phyloP scores from a whole-genome alignment of 2,329 filamentous ascomycete species.

The Teratosphaeria viscida region DNA sequence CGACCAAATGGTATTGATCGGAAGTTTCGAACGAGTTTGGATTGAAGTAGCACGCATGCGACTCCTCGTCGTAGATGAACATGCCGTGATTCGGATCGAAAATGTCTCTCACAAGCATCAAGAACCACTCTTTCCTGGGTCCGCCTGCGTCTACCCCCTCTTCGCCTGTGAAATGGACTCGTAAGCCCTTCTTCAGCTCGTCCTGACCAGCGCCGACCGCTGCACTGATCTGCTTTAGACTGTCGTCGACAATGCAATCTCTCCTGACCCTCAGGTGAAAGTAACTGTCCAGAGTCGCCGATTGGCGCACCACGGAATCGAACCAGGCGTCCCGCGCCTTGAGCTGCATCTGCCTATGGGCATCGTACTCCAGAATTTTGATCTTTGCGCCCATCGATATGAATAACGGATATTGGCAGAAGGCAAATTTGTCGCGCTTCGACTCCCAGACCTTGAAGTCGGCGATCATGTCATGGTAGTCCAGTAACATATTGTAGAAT shows the following conservation, averaged over 20 bases:
- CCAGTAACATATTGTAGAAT: slow-evolving; percentile 80
- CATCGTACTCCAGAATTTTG: slow-evolving; percentile 78
- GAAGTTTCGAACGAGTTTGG: slow-evolving; percentile 80
- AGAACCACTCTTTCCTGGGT: slow-evolving; percentile 87
- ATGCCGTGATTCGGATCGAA: slow-evolving; percentile 89
- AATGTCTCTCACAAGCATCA: slow-evolving; percentile 76
- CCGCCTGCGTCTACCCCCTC: slow-evolving; percentile 88
- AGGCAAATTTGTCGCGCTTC: slow-evolving; percentile 63
- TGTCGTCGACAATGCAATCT: slow-evolving; percentile 82
- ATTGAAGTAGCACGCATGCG: slow-evolving; percentile 87
- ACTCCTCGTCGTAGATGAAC: slow-evolving; percentile 86
- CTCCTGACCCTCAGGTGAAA: slow-evolving; percentile 67
- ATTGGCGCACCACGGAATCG: slow-evolving; percentile 69
- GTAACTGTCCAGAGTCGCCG: slow-evolving; percentile 53
- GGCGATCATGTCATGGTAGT: slow-evolving; percentile 72
- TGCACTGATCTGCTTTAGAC: slow-evolving; percentile 72
- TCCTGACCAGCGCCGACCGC: slow-evolving; percentile 70
- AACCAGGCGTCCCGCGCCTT: slow-evolving; percentile 87
- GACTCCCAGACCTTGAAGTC: slow-evolving; percentile 87
- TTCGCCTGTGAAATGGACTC: slow-evolving; percentile 77
- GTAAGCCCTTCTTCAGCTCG: slow-evolving; percentile 81
- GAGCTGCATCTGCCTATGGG: slow-evolving; percentile 76
- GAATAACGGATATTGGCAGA: slow-evolving; percentile 88
- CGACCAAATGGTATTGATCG: slow-evolving; percentile 84
- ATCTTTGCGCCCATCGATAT: slow-evolving; percentile 90